Evolutionary conservation across 169 alveolate species (phyloP).

Genomic region (Plasmodium falciparum): DNA sequence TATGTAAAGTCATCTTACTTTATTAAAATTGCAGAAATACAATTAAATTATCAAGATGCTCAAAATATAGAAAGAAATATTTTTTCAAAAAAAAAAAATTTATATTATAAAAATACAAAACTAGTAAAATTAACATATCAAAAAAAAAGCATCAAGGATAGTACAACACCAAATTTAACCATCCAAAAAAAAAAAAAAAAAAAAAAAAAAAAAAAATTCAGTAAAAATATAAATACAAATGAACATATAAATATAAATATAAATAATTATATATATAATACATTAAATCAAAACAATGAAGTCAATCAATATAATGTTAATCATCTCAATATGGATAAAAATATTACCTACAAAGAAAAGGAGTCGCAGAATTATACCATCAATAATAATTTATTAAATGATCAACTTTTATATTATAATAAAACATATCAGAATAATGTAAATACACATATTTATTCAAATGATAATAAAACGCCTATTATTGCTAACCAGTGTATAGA

Average conservation of each 20-base stretch:
- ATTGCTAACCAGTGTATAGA: too few relatives aligned
- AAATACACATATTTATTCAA: too few relatives aligned
- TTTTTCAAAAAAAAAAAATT: slow-evolving; percentile 32
- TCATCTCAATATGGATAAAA: too few relatives aligned
- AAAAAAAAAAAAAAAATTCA: not conserved
- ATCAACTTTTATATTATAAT: too few relatives aligned
- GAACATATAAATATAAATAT: slow-evolving; percentile 1
- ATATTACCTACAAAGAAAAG: too few relatives aligned
- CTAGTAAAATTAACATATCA: slow-evolving; percentile 24
- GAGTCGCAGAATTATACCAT: too few relatives aligned
- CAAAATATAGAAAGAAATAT: slow-evolving; percentile 17
- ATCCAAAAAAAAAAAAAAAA: slow-evolving; percentile 8
- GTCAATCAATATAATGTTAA: too few relatives aligned
- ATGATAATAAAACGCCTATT: too few relatives aligned
- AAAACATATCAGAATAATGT: too few relatives aligned
- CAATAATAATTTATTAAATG: too few relatives aligned
- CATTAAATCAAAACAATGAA: too few relatives aligned
- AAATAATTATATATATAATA: too few relatives aligned
- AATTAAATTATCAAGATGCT: slow-evolving; percentile 28
- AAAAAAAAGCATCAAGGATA: not conserved
- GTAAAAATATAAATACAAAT: not conserved
- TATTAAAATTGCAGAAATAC: slow-evolving; percentile 22
- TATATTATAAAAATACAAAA: slow-evolving; percentile 28
- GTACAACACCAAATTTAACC: not conserved
- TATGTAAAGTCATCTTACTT: slow-evolving; percentile 30